Percentiles rank a stretch among this genome's conserved stretches.
Evolutionary conservation across 108 stramenopile species (phyloP).

Genomic region (Mediolabrus comicus): DNA sequence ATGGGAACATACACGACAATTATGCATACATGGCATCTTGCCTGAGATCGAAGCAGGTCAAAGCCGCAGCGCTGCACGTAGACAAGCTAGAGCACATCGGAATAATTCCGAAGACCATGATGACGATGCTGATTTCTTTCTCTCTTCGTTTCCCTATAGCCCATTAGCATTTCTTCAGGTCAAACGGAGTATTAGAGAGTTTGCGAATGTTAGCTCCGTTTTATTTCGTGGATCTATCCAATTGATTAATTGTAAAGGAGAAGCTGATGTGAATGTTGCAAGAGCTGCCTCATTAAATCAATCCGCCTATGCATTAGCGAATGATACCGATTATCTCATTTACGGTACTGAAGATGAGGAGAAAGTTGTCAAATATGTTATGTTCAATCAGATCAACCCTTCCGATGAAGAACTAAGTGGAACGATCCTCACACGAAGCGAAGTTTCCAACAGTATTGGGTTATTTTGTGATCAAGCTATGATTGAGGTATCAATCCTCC

Average conservation of each 20-base stretch:
- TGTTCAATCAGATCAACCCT: conserved; percentile 33
- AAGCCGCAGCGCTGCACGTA: conserved; percentile 23
- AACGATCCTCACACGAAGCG: conserved; percentile 13
- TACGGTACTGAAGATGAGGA: conserved; percentile 23
- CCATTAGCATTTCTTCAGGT: conserved; percentile 38
- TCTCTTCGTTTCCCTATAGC: conserved; percentile 45
- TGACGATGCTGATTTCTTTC: conserved; percentile 31
- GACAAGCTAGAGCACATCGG: conserved; percentile 6
- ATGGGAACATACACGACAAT: conserved; percentile 46
- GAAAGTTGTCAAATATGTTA: conserved; percentile 52
- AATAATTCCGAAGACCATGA: conserved; percentile 12
- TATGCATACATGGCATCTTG: conserved; percentile 48
- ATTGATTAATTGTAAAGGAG: conserved; percentile 51
- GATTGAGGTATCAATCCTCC: conserved; percentile 60
- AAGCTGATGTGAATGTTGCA: conserved; percentile 72
- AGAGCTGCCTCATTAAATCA: conserved; percentile 33
- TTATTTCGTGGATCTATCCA: conserved; percentile 21
- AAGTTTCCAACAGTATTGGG: conserved; percentile 42
- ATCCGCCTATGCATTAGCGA: conserved; percentile 45
- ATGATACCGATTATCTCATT: conserved; percentile 69
- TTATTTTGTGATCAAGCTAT: conserved; percentile 42
- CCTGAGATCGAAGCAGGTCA: conserved; percentile 18
- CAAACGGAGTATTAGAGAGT: conserved; percentile 11
- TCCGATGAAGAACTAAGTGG: background rate
- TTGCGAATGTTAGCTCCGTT: conserved; percentile 5